phyloP scores from a whole-genome alignment of 257 asterid species.

The Fraxinus cuspidata region DNA sequence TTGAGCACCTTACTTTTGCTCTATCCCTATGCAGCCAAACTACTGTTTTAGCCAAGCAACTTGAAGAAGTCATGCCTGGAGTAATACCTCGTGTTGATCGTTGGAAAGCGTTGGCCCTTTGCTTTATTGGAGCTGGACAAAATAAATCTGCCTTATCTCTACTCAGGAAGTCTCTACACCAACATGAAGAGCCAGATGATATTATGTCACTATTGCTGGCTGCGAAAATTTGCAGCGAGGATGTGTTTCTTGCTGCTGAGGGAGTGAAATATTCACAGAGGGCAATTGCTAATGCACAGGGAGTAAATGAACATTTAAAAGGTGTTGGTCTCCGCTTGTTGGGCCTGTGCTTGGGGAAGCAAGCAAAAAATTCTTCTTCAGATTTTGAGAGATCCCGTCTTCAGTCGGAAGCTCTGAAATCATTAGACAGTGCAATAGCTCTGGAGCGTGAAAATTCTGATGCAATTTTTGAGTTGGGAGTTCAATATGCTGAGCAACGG shows the following conservation, averaged over 20 bases:
- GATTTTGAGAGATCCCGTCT: conserved; percentile 91
- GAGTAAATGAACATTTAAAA: conserved; percentile 64
- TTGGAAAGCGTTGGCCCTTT: conserved; percentile 85
- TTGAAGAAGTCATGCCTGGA: conserved; percentile 93
- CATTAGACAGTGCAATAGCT: conserved; percentile 69
- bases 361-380: conserved; percentile 78
- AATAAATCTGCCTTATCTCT: conserved; percentile 67
- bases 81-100: conserved; percentile 70
- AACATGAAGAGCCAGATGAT: conserved; percentile 81
- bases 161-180: conserved; percentile 74
- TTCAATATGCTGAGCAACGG: conserved; percentile 87
- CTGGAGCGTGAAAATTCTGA: conserved; percentile 78
- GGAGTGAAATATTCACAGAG: conserved; percentile 78
- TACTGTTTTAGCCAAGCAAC: conserved; percentile 75
- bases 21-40: conserved; percentile 85
- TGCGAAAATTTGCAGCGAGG: conserved; percentile 75
- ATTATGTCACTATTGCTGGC: conserved; percentile 73
- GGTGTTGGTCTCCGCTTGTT: conserved; percentile 79
- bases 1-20: conserved; percentile 91
- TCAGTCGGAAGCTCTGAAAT: conserved; percentile 89
- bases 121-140: conserved; percentile 73
- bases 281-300: conserved; percentile 61
- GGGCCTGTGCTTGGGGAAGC: conserved; percentile 91
- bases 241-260: conserved; percentile 73
- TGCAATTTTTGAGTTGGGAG: conserved; percentile 75